phyloP scores from a whole-genome alignment of 257 asterid genomes.

The Linaria vulgaris region DNA sequence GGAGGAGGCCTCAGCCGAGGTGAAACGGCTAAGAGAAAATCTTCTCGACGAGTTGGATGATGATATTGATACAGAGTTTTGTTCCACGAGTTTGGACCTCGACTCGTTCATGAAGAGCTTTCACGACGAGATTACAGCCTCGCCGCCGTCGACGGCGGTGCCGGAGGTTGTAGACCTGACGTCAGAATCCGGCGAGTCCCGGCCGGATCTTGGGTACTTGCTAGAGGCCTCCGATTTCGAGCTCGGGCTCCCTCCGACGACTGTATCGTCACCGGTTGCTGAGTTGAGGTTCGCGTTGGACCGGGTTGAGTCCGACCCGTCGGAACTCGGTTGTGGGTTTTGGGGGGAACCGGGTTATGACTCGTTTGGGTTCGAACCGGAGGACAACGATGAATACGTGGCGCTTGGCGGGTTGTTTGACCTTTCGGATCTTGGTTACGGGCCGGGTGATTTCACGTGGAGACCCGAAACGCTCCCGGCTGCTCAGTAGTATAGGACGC shows the following conservation, averaged over 20 bases:
- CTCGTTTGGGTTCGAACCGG: constrained; percentile 46
- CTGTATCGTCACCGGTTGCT: constrained; percentile 21
- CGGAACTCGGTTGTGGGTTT: constrained; percentile 38
- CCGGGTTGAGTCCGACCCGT: constrained; percentile 42
- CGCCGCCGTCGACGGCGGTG: constrained; percentile 27
- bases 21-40: constrained; percentile 64
- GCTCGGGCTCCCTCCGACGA: constrained; percentile 71
- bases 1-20: constrained; percentile 47
- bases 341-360: constrained; percentile 59
- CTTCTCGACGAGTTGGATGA: constrained; percentile 55
- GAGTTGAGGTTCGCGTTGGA: constrained; percentile 32
- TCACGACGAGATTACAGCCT: constrained; percentile 60
- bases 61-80: constrained; percentile 43
- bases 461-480: constrained; percentile 65
- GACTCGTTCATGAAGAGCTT: constrained; percentile 85
- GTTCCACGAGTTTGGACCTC: constrained; percentile 45
- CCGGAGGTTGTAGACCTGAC: constrained; percentile 32
- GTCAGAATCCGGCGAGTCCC: constrained; percentile 52
- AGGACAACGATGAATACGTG: constrained; percentile 36
- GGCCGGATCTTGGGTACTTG: constrained; percentile 61
- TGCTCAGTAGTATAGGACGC: no score
- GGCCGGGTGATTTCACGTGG: constrained; percentile 47
- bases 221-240: constrained; percentile 81
- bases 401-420: constrained; percentile 73
- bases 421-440: constrained; percentile 62